A percentile compares a stretch with the other conserved stretches of the same genome.
Evolutionary conservation across 31 red algal genomes (phyloP).

Genomic region (Endocladia muricata): DNA sequence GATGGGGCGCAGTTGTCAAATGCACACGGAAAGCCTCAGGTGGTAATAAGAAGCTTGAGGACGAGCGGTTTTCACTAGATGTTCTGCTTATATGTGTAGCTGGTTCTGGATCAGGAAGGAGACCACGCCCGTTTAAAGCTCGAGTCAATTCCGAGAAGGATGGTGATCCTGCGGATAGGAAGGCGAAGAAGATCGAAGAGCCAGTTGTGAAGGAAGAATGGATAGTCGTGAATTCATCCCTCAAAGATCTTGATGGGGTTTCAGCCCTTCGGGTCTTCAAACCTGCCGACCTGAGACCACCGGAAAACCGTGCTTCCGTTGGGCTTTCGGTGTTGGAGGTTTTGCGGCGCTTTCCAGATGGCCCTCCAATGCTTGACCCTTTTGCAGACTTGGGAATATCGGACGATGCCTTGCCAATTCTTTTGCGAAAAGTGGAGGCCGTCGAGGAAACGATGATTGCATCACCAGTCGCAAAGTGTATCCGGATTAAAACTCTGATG

Average conservation of each 20-base stretch:
- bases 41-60: slow-evolving; percentile 31
- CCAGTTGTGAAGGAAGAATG: slow-evolving; percentile 57
- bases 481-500: slow-evolving; percentile 23
- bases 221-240: slow-evolving; percentile 55
- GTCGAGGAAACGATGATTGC: slow-evolving; percentile 72
- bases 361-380: slow-evolving; percentile 91
- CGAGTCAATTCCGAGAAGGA: not conserved
- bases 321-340: slow-evolving; percentile 81
- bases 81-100: slow-evolving; percentile 61
- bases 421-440: slow-evolving; percentile 85
- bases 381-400: slow-evolving; percentile 83
- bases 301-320: slow-evolving; percentile 61
- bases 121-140: slow-evolving; percentile 26
- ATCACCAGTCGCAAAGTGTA: slow-evolving; percentile 60
- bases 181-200: not conserved
- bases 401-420: slow-evolving; percentile 66
- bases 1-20: slow-evolving; percentile 86
- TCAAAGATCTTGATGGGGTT: slow-evolving; percentile 72
- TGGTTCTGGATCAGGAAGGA: slow-evolving; percentile 2
- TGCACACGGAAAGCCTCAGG: slow-evolving; percentile 33
- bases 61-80: slow-evolving; percentile 72
- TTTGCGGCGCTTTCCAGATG: slow-evolving; percentile 74
- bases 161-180: not conserved
- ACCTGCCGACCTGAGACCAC: slow-evolving; percentile 63
- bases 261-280: slow-evolving; percentile 86